Percentiles rank a stretch among this genome's conserved stretches.
Evolutionary conservation across 2,329 filamentous ascomycete species (phyloP).

Genomic region (Coniochaeta pulveracea): DNA sequence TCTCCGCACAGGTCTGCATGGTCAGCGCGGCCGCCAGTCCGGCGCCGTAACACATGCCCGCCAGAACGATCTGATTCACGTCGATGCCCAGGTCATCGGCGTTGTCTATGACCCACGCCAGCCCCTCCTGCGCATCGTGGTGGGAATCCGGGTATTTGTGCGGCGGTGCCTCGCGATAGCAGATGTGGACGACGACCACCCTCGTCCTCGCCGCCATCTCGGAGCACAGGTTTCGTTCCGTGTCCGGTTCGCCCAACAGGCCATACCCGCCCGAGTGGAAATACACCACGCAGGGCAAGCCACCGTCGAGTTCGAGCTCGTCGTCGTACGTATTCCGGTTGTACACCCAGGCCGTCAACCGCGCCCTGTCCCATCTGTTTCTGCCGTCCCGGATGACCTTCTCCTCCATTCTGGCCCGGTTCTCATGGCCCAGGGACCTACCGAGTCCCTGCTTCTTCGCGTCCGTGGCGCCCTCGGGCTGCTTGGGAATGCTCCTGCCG

Average conservation of each 20-base stretch:
- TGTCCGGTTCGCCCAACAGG: slow-evolving; percentile 1
- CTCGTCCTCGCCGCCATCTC: background rate
- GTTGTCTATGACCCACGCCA: background rate
- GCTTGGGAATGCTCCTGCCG: background rate
- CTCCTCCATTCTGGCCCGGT: background rate
- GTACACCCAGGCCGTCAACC: slow-evolving; percentile 1
- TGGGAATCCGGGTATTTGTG: background rate
- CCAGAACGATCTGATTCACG: background rate
- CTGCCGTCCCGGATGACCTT: background rate
- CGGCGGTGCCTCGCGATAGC: slow-evolving; percentile 2
- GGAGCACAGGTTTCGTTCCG: slow-evolving; percentile 1
- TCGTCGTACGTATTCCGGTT: background rate
- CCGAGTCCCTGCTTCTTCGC: background rate
- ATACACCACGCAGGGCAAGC: background rate
- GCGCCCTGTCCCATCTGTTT: background rate
- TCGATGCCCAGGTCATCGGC: background rate
- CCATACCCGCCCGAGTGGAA: background rate
- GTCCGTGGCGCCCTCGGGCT: background rate
- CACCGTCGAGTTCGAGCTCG: background rate
- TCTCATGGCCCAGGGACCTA: no score
- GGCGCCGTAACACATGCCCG: background rate
- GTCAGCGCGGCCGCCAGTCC: background rate
- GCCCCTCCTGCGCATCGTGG: background rate
- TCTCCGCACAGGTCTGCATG: background rate
- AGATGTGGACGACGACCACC: slow-evolving; percentile 2